These are phyloP conservation scores for Backusella mclennaniae DNA, from an alignment of 192 early-diverging fungal species.

Conservation along the genomic window DNA sequence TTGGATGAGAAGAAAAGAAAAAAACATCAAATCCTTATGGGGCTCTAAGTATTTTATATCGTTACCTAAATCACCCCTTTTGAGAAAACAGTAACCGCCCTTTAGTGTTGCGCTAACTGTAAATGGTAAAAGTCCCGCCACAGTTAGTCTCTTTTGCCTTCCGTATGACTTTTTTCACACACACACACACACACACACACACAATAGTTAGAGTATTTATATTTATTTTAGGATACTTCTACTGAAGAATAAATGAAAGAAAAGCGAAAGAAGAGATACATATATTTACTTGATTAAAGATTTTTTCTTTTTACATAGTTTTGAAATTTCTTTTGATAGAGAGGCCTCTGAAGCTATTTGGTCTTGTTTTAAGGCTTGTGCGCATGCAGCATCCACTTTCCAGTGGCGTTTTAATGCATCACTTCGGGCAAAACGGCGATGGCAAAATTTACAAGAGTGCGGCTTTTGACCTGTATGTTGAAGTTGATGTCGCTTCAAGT, in stretches of 20 bases:
- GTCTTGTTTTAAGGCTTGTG: slow-evolving; percentile 9
- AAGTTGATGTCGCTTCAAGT: slow-evolving; percentile 74
- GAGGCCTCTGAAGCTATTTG: background rate
- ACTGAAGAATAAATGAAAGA: background rate
- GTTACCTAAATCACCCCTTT: no score
- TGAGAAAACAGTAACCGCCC: no score
- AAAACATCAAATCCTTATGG: no score
- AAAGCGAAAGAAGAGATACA: background rate
- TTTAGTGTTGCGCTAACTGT: no score
- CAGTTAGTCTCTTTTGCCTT: background rate
- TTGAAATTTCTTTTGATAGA: slow-evolving; percentile 9
- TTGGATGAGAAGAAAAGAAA: no score
- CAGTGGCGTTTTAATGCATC: slow-evolving; percentile 69
- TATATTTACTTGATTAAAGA: background rate
- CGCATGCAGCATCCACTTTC: slow-evolving; percentile 14
- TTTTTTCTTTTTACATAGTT: background rate
- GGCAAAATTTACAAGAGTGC: slow-evolving; percentile 70
- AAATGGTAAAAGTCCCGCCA: background rate
- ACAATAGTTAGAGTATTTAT: background rate
- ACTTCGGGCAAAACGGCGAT: slow-evolving; percentile 71
- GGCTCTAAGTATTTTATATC: no score
- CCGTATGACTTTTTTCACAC: slow-evolving; percentile 5
- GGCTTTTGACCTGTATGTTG: slow-evolving; percentile 76
- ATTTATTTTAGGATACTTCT: background rate
- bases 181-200: background rate